These are phyloP conservation scores for Scytalidium sp. DNA, from an alignment of 2,329 filamentous ascomycete species.

Conservation along the genomic window DNA sequence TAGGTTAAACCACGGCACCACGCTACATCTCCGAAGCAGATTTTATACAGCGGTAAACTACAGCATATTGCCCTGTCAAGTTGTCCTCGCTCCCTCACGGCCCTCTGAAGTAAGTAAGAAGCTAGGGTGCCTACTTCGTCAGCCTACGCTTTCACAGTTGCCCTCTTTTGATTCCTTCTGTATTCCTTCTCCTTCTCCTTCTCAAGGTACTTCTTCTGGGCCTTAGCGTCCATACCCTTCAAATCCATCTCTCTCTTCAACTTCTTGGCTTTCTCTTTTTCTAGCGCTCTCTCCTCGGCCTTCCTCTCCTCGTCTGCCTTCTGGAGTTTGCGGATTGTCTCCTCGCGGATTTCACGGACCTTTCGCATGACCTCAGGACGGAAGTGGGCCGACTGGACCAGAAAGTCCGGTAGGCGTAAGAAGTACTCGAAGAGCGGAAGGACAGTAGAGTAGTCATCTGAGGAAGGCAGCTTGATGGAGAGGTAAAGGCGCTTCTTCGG, in stretches of 20 bases:
- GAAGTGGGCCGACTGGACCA: slow-evolving; percentile 78
- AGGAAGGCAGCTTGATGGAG: slow-evolving; percentile 66
- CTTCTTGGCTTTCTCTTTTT: slow-evolving; percentile 77
- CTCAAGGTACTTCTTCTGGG: slow-evolving; percentile 82
- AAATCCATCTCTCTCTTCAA: slow-evolving; percentile 84
- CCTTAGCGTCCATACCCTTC: slow-evolving; percentile 73
- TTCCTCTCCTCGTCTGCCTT: slow-evolving; percentile 77
- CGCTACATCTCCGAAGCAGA: too few species aligned
- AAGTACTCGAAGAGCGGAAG: slow-evolving; percentile 77
- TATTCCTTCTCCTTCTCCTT: slow-evolving; percentile 75
- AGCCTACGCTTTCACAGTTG: slow-evolving; percentile 39
- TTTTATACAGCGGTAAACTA: background rate
- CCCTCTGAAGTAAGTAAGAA: background rate
- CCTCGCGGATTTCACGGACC: slow-evolving; percentile 75
- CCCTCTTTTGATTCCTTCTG: slow-evolving; percentile 61
- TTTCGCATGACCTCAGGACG: slow-evolving; percentile 86
- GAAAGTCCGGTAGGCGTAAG: slow-evolving; percentile 77
- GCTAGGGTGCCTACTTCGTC: background rate
- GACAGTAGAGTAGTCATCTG: slow-evolving; percentile 61
- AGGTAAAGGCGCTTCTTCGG: slow-evolving; percentile 87
- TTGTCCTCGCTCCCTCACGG: background rate
- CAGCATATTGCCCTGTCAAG: background rate
- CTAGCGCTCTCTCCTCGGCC: slow-evolving; percentile 70
- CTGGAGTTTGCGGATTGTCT: slow-evolving; percentile 74
- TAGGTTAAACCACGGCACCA: too few species aligned